Conservation (phyloP, 1,284 basidiomycete species). For the Somion occarium region DNA sequence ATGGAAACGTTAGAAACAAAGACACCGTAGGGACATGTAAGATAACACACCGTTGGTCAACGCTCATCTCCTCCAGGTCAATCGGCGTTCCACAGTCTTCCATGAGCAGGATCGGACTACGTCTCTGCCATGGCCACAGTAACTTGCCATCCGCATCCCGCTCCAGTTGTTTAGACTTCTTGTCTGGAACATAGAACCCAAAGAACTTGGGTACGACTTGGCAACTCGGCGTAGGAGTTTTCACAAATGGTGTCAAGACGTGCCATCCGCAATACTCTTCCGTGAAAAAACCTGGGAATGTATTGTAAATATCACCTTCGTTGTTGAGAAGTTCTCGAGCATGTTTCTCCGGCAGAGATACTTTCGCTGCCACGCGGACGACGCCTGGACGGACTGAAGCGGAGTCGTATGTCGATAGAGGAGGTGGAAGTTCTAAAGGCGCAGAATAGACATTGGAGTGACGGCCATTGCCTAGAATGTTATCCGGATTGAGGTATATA, state of each 20-base stretch:
- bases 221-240: constrained; percentile 32
- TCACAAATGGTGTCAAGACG: constrained; percentile 26
- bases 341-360: constrained; percentile 12
- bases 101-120: constrained; percentile 41
- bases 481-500: constrained; percentile 23
- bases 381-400: constrained; percentile 15
- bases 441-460: constrained; percentile 30
- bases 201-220: constrained; percentile 47
- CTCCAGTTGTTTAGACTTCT: too few relatives aligned
- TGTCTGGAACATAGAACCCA: constrained; percentile 40
- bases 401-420: constrained; percentile 13
- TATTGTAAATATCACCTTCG: constrained; percentile 41
- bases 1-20: constrained; percentile 3
- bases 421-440: constrained; percentile 23
- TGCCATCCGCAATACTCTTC: constrained; percentile 44
- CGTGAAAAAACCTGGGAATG: constrained; percentile 38
- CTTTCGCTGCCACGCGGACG: constrained; percentile 30
- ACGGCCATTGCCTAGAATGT: constrained; percentile 24
- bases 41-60: constrained; percentile 29
- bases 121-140: not conserved
- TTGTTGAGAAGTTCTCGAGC: constrained; percentile 24
- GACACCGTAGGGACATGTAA: not conserved
- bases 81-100: constrained; percentile 43
- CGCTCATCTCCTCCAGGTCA: constrained; percentile 19
- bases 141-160: constrained; percentile 2